Evolutionary conservation across 176 grass and related monocot genomes (phyloP), one percentile per base, ranked within the genome.

Genomic region (Triticum turgidum): DNA sequence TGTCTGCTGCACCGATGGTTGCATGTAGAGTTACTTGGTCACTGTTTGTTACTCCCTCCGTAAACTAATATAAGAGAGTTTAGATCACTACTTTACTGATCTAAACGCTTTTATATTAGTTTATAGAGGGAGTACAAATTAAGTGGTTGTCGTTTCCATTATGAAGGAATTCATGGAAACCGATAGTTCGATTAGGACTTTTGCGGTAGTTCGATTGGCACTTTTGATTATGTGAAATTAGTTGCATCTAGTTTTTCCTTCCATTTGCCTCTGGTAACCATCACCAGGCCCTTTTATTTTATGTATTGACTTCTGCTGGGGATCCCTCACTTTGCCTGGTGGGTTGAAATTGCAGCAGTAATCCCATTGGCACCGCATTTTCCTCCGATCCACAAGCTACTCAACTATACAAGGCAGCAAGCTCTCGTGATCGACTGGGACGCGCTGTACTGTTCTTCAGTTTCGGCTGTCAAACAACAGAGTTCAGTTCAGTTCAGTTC

Each of bases 271-370:
- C 11, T 74, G 24, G 18, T 67, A 37, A 27, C 17, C 63, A 49
- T 38, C 2, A 17, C 14, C 4, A 61, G 1, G 5, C 4, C 17
- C 58, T 45, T 45, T 11, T 42, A 42, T 11, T 38, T 0, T 22
- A n/a, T 9, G 7, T 15, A 3, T 42, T 29, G n/a, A 44, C 87
- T 99, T 78, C 27, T 92, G 77, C 61, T 98, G 59, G 92, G 92
- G 73, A 91, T 87, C 84, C 90, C 94, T 7, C 78, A 58, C 82
- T 87, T 90, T 84, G 72, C 97, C 47, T 98, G 90, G 97, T 90
- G 92, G 92, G 79, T 94, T 49, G 97, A 88, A 25, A 80, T 92
- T 10, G 89, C 83, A 29, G 90, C 87, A 77, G 6, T 98, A 24
- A 32, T 96, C 6, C 92, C 77, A 80, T 98, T 45, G 47, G 97